phyloP scores from a whole-genome alignment of 345 rosid genomes.

The Chamaenerion angustifolium region DNA sequence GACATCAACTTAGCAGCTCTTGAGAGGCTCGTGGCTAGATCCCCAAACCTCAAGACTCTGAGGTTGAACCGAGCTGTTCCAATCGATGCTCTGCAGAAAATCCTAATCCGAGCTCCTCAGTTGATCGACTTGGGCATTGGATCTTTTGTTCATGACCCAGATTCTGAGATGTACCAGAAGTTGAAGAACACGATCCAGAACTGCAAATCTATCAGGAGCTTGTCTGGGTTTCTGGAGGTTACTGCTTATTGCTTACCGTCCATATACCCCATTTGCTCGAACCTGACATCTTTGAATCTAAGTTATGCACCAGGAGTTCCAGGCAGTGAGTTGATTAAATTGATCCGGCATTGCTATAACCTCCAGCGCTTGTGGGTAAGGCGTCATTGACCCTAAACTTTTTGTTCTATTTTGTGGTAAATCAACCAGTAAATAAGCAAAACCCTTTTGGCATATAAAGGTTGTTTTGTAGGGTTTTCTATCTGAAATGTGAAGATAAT shows the following conservation, averaged over 20 bases:
- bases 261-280: conserved; percentile 43
- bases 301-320: conserved; percentile 76
- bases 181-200: conserved; percentile 31
- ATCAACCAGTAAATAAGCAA: background rate
- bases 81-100: conserved; percentile 46
- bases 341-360: conserved; percentile 49
- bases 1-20: conserved; percentile 59
- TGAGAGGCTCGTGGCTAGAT: conserved; percentile 83
- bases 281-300: conserved; percentile 56
- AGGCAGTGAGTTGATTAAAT: conserved; percentile 43
- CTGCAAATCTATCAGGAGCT: conserved; percentile 48
- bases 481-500: too few species aligned
- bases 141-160: conserved; percentile 54
- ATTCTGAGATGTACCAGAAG: conserved; percentile 38
- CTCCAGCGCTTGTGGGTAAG: conserved; percentile 84
- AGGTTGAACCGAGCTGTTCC: conserved; percentile 74
- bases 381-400: conserved; percentile 4
- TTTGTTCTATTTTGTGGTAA: background rate
- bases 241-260: conserved; percentile 49
- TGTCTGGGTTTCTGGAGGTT: conserved; percentile 84
- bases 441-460: too few species aligned
- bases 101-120: conserved; percentile 56
- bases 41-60: conserved; percentile 75
- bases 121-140: conserved; percentile 82
- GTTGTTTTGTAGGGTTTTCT: too few species aligned